Conservation (phyloP, 2,329 filamentous ascomycete species). For the Sporothrix pseudoabietina region DNA sequence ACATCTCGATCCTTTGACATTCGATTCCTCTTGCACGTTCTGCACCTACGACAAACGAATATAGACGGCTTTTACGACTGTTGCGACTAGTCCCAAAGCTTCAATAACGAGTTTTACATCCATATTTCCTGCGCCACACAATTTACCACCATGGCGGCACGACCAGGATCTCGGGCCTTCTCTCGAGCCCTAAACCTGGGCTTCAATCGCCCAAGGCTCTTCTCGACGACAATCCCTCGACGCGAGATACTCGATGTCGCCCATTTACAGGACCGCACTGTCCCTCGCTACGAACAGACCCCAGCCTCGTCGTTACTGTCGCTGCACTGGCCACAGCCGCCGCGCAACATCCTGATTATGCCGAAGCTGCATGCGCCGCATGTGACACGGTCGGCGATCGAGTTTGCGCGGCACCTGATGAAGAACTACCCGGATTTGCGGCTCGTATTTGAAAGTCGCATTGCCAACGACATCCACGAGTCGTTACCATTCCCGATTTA, state of each 20-base stretch:
- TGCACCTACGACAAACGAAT: neutral
- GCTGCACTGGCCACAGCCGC: constrained; percentile 57
- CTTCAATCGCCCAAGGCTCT: constrained; percentile 41
- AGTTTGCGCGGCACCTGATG: constrained; percentile 70
- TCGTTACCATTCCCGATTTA: constrained; percentile 75
- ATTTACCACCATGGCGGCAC: neutral
- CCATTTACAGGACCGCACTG: constrained; percentile 56
- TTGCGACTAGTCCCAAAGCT: neutral
- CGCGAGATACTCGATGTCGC: constrained; percentile 54
- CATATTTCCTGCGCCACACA: neutral
- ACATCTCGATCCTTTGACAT: neutral
- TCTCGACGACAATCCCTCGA: constrained; percentile 52
- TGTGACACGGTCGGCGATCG: constrained; percentile 55
- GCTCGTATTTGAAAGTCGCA: constrained; percentile 77
- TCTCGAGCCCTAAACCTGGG: neutral
- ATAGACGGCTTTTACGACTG: neutral
- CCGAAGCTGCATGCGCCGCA: constrained; percentile 60
- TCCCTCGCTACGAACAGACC: constrained; percentile 66
- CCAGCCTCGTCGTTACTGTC: constrained; percentile 57
- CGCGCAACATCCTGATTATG: constrained; percentile 60
- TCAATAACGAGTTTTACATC: no score
- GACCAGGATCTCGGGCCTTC: neutral
- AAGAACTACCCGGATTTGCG: constrained; percentile 78
- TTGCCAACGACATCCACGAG: constrained; percentile 71
- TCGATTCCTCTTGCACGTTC: neutral